Base-by-base conservation (phyloP, 495 filamentous ascomycete genomes). In the Collariella sp. region DNA sequence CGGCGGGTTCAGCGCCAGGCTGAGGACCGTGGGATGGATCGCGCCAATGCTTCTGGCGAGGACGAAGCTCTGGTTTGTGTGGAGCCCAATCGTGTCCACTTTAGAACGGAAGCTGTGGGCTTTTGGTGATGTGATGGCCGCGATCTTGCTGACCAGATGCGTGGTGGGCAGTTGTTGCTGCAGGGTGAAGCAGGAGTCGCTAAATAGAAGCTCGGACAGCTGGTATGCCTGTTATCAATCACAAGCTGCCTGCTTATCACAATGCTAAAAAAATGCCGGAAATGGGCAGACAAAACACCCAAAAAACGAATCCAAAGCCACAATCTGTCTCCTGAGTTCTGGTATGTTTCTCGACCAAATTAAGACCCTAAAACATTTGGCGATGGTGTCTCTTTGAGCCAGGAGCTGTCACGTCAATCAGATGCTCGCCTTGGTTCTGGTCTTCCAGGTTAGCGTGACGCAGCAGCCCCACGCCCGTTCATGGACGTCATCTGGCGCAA, bases 1-100 rank as follows among this genome's bases (percentile, higher is more conserved):
- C 41, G 19, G 46, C 20, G 38, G 51, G 31, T 58, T 62, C 62
- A 62, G 60, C 57, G 39, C 62, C 53, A 51, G 60, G 62, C 62
- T 60, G 59, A 54, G 7, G 39, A 59, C n/a, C 39, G 50, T 26
- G 18, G 38, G 24, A n/a, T 9, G 24, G 29, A n/a, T 5, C 38
- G 50, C 31, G 39, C 38, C 31, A 54, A 43, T 23, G 42, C n/a
- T n/a, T 15, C 26, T 4, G 9, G 26, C 26, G 4, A 10, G 18
- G 15, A 23, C 7, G 42, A 5, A 18, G 26, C 26, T 47, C 34
- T 26, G 33, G 19, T 45, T 19, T 29, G 13, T 20, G 6, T 24
- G 46, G 10, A 24, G 24, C n/a, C n/a, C 6, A 4, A 38, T 4
- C 20, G 22, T 20, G 46, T 20, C 16, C 31, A 6, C 29, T 19